These are phyloP conservation scores for Fusarium xyrophilum DNA, from an alignment of 2,329 filamentous ascomycete species.

Conservation along the genomic window DNA sequence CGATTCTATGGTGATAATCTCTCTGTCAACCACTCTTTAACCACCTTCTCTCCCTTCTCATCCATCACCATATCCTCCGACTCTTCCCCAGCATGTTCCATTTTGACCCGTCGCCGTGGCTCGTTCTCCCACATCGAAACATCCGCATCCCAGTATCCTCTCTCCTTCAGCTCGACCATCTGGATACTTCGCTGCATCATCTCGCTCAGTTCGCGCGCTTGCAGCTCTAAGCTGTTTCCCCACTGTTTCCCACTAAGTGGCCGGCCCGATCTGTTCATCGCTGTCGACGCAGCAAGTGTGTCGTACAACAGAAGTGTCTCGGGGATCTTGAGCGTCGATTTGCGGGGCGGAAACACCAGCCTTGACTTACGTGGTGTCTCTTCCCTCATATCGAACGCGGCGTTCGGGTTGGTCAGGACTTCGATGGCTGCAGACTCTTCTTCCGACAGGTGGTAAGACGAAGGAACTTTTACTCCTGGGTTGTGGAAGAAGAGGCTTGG, in stretches of 20 bases:
- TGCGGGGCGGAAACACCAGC: constrained; percentile 56
- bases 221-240: constrained; percentile 54
- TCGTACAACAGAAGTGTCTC: constrained; percentile 58
- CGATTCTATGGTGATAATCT: constrained; percentile 4
- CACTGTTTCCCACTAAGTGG: constrained; percentile 28
- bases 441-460: constrained; percentile 51
- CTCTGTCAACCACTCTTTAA: constrained; percentile 45
- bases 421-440: constrained; percentile 40
- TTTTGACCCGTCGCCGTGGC: constrained; percentile 48
- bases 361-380: constrained; percentile 51
- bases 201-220: constrained; percentile 55
- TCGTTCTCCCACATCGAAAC: constrained; percentile 46
- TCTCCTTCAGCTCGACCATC: constrained; percentile 54
- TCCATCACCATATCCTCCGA: constrained; percentile 39
- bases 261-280: constrained; percentile 16
- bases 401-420: constrained; percentile 35
- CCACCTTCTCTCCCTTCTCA: constrained; percentile 37
- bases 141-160: constrained; percentile 52
- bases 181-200: constrained; percentile 59
- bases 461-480: constrained; percentile 55
- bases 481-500: constrained; percentile 65
- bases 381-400: not conserved
- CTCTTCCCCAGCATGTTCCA: constrained; percentile 48
- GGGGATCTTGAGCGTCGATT: constrained; percentile 58
- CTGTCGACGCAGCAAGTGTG: constrained; percentile 34